Base-by-base conservation (phyloP, 768 basidiomycete species). In the Psilocybe tampanensis region DNA sequence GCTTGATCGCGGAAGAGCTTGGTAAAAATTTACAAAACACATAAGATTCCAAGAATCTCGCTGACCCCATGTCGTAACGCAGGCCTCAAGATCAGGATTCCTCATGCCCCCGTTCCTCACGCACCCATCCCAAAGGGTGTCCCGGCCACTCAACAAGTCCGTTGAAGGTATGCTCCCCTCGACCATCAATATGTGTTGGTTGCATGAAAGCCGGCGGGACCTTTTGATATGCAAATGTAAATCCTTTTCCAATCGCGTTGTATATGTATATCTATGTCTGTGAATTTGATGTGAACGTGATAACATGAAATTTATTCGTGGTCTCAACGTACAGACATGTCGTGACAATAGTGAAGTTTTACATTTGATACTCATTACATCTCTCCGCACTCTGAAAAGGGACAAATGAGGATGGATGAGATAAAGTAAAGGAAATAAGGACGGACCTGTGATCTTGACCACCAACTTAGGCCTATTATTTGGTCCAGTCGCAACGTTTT, bases 401-500 rank as follows among this genome's bases (percentile, higher is more conserved):
- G 44, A 49, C 51, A 18, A 9, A 19, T 44, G 21, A 32, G 50
- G 13, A 42, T 36, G 33, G 43, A n/a, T 22, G 11, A n/a, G 24
- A 29, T 17, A 19, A 29, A 21, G 39, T 17, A 24, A 13, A 47
- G 44, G 41, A 36, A 34, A 26, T 6, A 13, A 22, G n/a, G 32
- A 73, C 83, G 53, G 59, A 92, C 94, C 94, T 11, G 85, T 86
- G 52, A 97, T 91, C 72, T 93, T 95, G 11, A 95, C 93, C 2
- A 83, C 82, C 22, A 97, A 72, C 68, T 97, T 97, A 0, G 95
- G 94, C 50, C 93, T 76, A 67, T 93, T 95, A 70, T 95, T 96
- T 3, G 86, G 83, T 1, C 93, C 94, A 0, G 94, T 98, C 8
- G 95, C 84, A 0, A 98, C 94, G 61, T 95, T 93, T 75, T 99